Evolutionary conservation across 2,329 filamentous ascomycete species (phyloP).

Genomic region (Hypoxylon rubiginosum): DNA sequence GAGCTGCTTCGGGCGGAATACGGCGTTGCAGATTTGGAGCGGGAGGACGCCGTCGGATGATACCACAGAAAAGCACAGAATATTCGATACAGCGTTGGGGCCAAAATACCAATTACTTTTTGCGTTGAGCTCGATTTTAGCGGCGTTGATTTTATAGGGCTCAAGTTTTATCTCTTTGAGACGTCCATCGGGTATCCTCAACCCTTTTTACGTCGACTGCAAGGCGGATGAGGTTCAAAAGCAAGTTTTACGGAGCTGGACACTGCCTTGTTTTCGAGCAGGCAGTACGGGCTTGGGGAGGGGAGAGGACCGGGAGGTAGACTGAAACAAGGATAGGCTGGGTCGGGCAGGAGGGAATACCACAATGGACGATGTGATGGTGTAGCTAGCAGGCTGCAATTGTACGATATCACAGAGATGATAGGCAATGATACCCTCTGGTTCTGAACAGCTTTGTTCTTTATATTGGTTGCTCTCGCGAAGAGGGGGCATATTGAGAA

Average conservation of each 20-base stretch:
- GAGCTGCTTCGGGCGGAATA: constrained; percentile 49
- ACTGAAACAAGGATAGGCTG: constrained; percentile 37
- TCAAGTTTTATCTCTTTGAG: constrained; percentile 25
- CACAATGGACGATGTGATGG: constrained; percentile 42
- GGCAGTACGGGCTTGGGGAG: constrained; percentile 8
- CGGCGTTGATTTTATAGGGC: constrained; percentile 42
- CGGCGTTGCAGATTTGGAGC: constrained; percentile 52
- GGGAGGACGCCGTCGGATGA: constrained; percentile 49
- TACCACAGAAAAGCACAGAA: constrained; percentile 54
- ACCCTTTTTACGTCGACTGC: constrained; percentile 25
- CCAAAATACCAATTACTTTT: constrained; percentile 45
- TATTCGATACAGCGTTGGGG: constrained; percentile 43
- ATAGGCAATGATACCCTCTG: constrained; percentile 49
- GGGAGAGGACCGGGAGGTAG: constrained; percentile 31
- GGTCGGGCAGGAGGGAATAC: constrained; percentile 33
- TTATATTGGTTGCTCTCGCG: no score
- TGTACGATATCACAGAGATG: constrained; percentile 46
- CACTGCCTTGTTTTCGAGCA: constrained; percentile 12
- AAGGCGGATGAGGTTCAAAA: constrained; percentile 10
- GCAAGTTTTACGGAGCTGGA: constrained; percentile 12
- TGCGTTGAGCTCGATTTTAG: constrained; percentile 35
- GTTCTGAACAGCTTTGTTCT: constrained; percentile 31
- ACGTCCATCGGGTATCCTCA: constrained; percentile 33
- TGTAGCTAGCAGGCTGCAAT: constrained; percentile 37
- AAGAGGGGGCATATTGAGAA: not conserved